Conservation (phyloP, 2,329 filamentous ascomycete species). For the Neofusicoccum umdonicola region DNA sequence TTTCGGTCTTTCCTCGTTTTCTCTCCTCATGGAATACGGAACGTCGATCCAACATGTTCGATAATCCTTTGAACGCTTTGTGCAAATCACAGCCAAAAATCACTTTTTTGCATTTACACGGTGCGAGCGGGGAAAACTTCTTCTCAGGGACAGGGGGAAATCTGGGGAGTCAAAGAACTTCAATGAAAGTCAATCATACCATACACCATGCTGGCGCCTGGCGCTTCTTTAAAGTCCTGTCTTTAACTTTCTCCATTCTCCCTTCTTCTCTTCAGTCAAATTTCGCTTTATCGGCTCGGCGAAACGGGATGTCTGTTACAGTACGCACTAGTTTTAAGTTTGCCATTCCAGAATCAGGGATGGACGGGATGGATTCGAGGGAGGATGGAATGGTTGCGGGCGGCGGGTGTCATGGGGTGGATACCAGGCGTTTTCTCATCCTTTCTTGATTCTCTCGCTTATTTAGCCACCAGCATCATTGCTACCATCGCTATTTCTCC, state of each 20-base stretch:
- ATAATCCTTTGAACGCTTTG: not conserved
- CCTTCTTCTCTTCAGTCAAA: not conserved
- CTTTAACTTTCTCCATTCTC: not conserved
- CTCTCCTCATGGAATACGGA: not conserved
- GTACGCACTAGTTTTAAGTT: not conserved
- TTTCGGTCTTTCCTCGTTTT: not conserved
- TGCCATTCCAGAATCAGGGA: no score
- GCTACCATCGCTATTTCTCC: not conserved
- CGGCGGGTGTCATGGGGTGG: not conserved
- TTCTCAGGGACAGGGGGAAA: not conserved
- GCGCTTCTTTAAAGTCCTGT: not conserved
- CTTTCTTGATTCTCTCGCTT: not conserved
- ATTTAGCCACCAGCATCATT: not conserved
- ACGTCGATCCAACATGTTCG: not conserved
- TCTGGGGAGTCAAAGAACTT: constrained; percentile 2
- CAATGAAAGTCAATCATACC: constrained; percentile 5
- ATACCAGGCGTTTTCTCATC: constrained; percentile 2
- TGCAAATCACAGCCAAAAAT: not conserved
- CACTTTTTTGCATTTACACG: constrained; percentile 3
- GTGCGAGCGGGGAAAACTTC: constrained; percentile 9
- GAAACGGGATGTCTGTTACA: not conserved
- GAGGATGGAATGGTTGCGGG: no score
- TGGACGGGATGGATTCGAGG: no score
- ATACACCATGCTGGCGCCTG: not conserved
- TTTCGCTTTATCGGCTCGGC: not conserved